A percentile compares a stretch with the other conserved stretches of the same genome.
phyloP scores from a whole-genome alignment of 2,329 filamentous ascomycete species.

The Thermoascus crustaceus region DNA sequence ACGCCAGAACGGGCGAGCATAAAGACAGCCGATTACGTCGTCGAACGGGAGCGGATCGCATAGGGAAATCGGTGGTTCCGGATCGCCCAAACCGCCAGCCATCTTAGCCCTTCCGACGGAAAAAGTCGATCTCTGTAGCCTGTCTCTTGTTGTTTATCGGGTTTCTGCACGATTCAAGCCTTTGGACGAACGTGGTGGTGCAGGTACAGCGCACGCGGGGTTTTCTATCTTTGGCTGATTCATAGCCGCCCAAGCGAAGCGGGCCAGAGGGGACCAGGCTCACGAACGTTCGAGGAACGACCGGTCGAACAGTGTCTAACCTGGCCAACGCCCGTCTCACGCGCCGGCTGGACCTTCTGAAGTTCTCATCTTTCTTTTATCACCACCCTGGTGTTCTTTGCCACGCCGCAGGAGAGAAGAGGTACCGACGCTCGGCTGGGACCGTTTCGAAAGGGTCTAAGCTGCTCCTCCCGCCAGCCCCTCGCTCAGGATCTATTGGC shows the following conservation, averaged over 20 bases:
- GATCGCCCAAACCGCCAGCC: too few species aligned
- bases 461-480: slow-evolving; percentile 4
- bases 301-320: not conserved
- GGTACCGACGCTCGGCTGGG: not conserved
- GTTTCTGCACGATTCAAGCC: too few species aligned
- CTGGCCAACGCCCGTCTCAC: not conserved
- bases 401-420: not conserved
- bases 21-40: too few species aligned
- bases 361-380: not conserved
- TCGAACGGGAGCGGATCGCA: too few species aligned
- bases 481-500: slow-evolving; percentile 5
- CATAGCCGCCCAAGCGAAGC: slow-evolving; percentile 1
- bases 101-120: too few species aligned
- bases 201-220: not conserved
- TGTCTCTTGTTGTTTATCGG: too few species aligned
- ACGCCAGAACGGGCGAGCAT: too few species aligned
- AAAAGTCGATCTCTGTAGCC: too few species aligned
- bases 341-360: not conserved
- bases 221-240: not conserved
- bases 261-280: slow-evolving; percentile 1
- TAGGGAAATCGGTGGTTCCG: too few species aligned
- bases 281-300: not conserved
- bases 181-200: not conserved
- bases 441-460: not conserved
- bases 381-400: not conserved